Conservation (phyloP, 1,284 basidiomycete genomes). For the Dichomitus squalens region DNA sequence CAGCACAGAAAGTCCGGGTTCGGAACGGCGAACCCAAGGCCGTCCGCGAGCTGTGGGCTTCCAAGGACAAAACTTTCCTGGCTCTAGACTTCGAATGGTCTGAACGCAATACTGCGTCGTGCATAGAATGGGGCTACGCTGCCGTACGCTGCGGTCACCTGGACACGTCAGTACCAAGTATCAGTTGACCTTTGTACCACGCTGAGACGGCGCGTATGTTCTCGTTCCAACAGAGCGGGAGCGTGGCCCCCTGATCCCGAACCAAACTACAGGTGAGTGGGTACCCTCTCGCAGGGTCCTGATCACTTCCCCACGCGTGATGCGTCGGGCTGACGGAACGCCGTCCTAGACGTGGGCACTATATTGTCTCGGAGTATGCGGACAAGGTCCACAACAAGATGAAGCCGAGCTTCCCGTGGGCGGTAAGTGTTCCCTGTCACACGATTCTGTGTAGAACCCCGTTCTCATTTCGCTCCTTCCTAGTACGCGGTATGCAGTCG, state of each 20-base stretch:
- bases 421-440: conserved; percentile 48
- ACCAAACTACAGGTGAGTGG: conserved; percentile 71
- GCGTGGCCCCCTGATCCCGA: conserved; percentile 84
- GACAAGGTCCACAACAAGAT: conserved; percentile 69
- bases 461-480: conserved; percentile 11
- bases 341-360: conserved; percentile 70
- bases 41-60: conserved; percentile 71
- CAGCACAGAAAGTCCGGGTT: conserved; percentile 69
- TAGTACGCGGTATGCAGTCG: conserved; percentile 64
- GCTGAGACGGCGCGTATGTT: conserved; percentile 4
- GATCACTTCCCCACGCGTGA: not conserved
- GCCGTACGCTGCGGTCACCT: conserved; percentile 76
- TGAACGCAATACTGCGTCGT: conserved; percentile 71
- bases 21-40: conserved; percentile 69
- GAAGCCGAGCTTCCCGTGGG: conserved; percentile 64
- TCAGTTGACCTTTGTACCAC: conserved; percentile 5
- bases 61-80: conserved; percentile 72
- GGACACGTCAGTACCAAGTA: conserved; percentile 56
- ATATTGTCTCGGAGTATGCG: conserved; percentile 76
- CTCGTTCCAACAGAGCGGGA: conserved; percentile 47
- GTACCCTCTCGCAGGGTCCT: not conserved
- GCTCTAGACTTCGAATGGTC: conserved; percentile 79
- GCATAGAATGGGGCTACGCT: conserved; percentile 81
- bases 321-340: conserved; percentile 10
- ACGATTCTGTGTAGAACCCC: conserved; percentile 16